These are phyloP conservation scores for Canavalia ensiformis DNA, from an alignment of 306 rosid genomes.

Conservation along the genomic window DNA sequence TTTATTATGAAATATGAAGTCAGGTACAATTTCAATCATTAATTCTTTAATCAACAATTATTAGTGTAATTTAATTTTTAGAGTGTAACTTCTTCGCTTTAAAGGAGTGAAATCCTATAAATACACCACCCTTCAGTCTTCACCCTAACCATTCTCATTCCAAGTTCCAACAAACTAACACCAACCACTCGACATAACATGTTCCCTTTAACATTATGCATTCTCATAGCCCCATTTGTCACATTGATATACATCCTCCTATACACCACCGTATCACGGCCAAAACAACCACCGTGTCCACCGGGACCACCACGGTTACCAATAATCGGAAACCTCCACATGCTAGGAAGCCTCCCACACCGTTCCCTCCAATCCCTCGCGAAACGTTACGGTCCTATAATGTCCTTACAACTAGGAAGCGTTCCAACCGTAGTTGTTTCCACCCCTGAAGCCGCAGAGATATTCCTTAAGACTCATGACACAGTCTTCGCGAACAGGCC, in stretches of 20 bases:
- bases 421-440: constrained; percentile 47
- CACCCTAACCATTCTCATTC: no score
- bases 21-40: no score
- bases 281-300: constrained; percentile 35
- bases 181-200: not conserved
- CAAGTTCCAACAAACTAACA: not conserved
- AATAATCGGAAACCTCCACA: constrained; percentile 54
- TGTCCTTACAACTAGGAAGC: constrained; percentile 48
- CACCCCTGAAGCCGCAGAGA: constrained; percentile 54
- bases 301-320: constrained; percentile 52
- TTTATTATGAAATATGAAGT: no score
- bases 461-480: constrained; percentile 62
- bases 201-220: not conserved
- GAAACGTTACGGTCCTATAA: constrained; percentile 49
- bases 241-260: constrained; percentile 10
- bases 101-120: no score
- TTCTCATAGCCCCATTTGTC: not conserved
- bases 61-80: no score
- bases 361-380: constrained; percentile 47
- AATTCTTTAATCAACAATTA: no score
- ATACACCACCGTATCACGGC: not conserved
- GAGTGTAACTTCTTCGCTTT: no score
- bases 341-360: constrained; percentile 50
- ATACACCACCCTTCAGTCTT: no score
- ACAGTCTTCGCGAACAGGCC: constrained; percentile 30